Evolutionary conservation across 139 green algal genomes (phyloP), one percentile per base, ranked within the genome.

Genomic region (Desmodesmus armatus): DNA sequence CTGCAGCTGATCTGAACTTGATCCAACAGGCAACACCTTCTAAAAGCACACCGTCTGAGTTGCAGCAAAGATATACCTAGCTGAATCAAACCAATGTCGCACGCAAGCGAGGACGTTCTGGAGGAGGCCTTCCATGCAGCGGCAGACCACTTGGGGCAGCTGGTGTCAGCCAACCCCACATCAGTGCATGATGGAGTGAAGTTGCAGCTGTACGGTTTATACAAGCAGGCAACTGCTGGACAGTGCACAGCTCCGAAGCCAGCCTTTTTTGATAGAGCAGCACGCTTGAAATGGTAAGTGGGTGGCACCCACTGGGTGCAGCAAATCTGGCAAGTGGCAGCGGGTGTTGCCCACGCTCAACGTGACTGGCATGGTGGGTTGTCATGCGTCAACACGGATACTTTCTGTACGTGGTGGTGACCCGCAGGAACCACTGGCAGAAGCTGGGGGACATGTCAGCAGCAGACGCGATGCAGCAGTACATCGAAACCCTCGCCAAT

Each of bases 211-310:
- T 93, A 93, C 25, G 90, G 89, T 2, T 67, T 93, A 44, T 93
- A 89, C 74, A 93, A 93, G 84, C 86, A 92, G 80, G 90, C 83
- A 2, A 92, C 90, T 3, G 79, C 39, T 37, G 89, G 90, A 11
- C 47, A 67, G 9, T 94, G 90, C 84, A 70, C 23, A n/a, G 55
- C 65, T 3, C 31, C 43, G 49, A 92, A 91, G 65, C 90, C 90
- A 29, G 66, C 53, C 19, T 86, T 93, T 21, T 90, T 92, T 47
- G 83, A 94, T 41, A 47, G 82, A 27, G 86, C 72, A 7, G 90
- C 78, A 11, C 31, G 85, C 11, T 47, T 80, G 29, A 94, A 93
- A 67, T 93, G 86, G 90, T 85, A 47, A 29, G 79, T 37, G 2
- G 27, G 29, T 3, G 51, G 11, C 0, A 47, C n/a, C n/a, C n/a